Evolutionary conservation across 2,329 filamentous ascomycete genomes (phyloP).

Genomic region (Myriangium duriaei): DNA sequence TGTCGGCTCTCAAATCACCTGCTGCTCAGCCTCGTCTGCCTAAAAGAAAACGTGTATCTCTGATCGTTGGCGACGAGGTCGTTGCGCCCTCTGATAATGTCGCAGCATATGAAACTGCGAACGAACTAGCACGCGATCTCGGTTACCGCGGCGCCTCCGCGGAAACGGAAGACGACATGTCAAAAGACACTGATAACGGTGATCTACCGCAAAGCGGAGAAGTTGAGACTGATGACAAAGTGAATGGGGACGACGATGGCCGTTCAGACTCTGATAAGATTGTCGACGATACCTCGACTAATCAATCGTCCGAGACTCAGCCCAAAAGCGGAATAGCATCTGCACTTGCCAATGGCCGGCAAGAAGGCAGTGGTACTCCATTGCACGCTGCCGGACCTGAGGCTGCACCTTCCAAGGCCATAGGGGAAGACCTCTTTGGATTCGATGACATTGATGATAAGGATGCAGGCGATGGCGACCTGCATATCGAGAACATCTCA

Average conservation of each 20-base stretch:
- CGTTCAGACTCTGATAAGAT: too few species aligned
- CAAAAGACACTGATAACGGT: neutral
- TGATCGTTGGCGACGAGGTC: slow-evolving; percentile 24
- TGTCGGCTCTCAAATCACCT: slow-evolving; percentile 24
- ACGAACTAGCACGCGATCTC: slow-evolving; percentile 19
- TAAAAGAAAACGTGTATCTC: slow-evolving; percentile 23
- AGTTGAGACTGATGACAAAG: neutral
- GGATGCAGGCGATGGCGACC: neutral
- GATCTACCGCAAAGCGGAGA: neutral
- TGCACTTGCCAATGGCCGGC: neutral
- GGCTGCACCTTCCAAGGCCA: slow-evolving; percentile 12
- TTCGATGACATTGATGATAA: slow-evolving; percentile 5
- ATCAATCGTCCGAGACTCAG: too few species aligned
- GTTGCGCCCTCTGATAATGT: slow-evolving; percentile 25
- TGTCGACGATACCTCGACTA: too few species aligned
- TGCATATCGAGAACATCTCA: neutral
- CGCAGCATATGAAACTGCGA: slow-evolving; percentile 13
- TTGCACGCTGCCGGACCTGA: slow-evolving; percentile 2
- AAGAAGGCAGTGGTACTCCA: neutral
- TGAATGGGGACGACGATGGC: neutral
- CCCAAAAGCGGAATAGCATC: neutral
- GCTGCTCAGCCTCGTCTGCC: slow-evolving; percentile 14
- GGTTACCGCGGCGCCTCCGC: slow-evolving; percentile 16
- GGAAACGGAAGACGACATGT: neutral
- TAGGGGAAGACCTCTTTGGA: slow-evolving; percentile 7